A percentile compares a stretch with the other conserved stretches of the same genome.
Conservation (phyloP, 75 land plant genomes). For the Azolla pinnata region DNA sequence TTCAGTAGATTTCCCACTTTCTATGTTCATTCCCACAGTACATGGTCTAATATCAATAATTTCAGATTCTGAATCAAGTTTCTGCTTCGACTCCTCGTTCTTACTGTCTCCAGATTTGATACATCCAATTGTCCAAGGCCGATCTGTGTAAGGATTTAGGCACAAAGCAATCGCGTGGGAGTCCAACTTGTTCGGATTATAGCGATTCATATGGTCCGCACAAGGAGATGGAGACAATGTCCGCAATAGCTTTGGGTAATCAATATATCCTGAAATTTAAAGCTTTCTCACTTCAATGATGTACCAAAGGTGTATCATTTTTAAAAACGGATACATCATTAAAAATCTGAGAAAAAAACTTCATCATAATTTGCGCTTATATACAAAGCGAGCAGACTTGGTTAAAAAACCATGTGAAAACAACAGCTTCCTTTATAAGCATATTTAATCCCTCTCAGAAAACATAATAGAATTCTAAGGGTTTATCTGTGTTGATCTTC, state of each 20-base stretch:
- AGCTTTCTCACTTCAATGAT: background rate
- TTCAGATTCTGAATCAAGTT: background rate
- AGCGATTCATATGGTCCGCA: background rate
- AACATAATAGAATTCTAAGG: too few species aligned
- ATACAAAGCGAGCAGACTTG: too few species aligned
- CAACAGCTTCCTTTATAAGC: too few species aligned
- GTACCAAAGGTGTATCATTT: too few species aligned
- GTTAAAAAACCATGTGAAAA: too few species aligned
- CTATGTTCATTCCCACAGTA: background rate
- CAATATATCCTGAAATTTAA: background rate
- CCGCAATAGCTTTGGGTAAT: background rate
- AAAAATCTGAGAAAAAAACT: too few species aligned
- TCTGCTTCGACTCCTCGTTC: background rate
- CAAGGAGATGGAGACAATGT: background rate
- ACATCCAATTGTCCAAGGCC: conserved; percentile 1
- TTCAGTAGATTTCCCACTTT: background rate
- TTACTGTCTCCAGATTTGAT: background rate
- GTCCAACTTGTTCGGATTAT: background rate
- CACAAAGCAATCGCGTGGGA: background rate
- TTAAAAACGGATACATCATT: too few species aligned
- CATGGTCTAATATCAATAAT: background rate
- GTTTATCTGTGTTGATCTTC: too few species aligned
- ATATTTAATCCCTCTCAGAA: too few species aligned
- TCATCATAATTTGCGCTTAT: too few species aligned
- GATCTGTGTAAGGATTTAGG: conserved; percentile 2